A percentile compares a stretch with the other conserved stretches of the same genome.
phyloP scores from a whole-genome alignment of 805 yeast genomes.

The Kluyveromyces nonfermentans region DNA sequence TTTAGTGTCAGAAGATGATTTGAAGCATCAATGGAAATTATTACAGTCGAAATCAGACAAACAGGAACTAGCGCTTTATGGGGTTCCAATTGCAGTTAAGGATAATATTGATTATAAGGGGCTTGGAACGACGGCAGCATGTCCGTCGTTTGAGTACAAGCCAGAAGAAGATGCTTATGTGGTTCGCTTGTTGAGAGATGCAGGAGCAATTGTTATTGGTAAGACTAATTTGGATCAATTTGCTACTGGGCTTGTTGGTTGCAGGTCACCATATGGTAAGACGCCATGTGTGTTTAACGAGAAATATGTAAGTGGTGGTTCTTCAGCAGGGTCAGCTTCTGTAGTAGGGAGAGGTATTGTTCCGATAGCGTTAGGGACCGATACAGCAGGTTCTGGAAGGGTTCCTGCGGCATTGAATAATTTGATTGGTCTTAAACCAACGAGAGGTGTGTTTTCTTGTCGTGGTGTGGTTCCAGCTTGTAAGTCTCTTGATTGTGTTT shows the following conservation, averaged over 20 bases:
- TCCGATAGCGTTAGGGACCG: constrained; percentile 87
- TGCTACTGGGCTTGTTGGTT: constrained; percentile 95
- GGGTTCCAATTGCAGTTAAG: constrained; percentile 92
- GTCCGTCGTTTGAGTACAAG: constrained; percentile 68
- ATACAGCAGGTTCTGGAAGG: constrained; percentile 96
- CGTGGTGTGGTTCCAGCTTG: constrained; percentile 97
- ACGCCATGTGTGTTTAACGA: constrained; percentile 71
- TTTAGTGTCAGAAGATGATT: constrained; percentile 49
- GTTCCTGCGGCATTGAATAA: constrained; percentile 96
- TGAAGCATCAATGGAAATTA: constrained; percentile 69
- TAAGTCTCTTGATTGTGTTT: constrained; percentile 86
- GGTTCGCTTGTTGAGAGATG: constrained; percentile 62
- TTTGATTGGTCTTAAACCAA: constrained; percentile 85
- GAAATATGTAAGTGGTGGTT: constrained; percentile 86
- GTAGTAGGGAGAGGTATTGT: constrained; percentile 86
- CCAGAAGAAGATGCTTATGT: constrained; percentile 70
- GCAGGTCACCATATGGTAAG: constrained; percentile 89
- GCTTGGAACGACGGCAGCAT: constrained; percentile 86
- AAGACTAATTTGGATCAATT: constrained; percentile 95
- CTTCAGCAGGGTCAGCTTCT: constrained; percentile 92
- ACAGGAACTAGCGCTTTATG: constrained; percentile 58
- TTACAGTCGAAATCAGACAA: constrained; percentile 55
- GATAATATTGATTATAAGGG: constrained; percentile 88
- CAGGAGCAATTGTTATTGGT: constrained; percentile 90
- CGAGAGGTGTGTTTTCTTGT: constrained; percentile 79